Conservation (phyloP, 2,329 filamentous ascomycete genomes). For the Penicillium rolfsii region DNA sequence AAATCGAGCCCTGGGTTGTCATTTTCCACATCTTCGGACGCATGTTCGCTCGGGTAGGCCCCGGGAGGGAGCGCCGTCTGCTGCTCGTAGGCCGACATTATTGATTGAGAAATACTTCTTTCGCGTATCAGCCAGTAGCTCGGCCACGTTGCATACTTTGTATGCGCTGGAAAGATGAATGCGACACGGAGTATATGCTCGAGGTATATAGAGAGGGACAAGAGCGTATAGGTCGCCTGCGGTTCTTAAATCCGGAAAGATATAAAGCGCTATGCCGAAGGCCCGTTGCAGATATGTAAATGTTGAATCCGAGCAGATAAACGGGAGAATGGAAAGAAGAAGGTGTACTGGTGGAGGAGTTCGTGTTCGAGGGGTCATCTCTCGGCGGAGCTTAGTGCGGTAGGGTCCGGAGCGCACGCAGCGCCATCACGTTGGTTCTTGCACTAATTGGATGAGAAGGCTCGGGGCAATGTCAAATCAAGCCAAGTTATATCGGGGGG, state of each 20-base stretch:
- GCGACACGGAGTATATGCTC: conserved; percentile 8
- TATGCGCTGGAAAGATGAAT: background rate
- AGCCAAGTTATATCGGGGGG: background rate
- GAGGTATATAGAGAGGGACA: conserved; percentile 9
- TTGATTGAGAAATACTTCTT: background rate
- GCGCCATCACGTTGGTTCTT: conserved; percentile 10
- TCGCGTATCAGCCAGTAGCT: background rate
- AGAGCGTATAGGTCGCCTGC: conserved; percentile 2
- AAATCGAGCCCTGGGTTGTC: conserved; percentile 33
- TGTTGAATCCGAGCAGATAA: background rate
- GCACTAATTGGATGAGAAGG: background rate
- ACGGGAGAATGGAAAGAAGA: background rate
- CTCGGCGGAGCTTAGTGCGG: conserved; percentile 17
- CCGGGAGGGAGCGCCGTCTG: conserved; percentile 13
- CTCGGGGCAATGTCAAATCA: background rate
- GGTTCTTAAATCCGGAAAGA: conserved; percentile 15
- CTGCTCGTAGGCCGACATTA: conserved; percentile 7
- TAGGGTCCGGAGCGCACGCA: conserved; percentile 7
- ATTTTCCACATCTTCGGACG: conserved; percentile 21
- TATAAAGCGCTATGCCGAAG: background rate
- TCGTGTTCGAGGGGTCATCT: conserved; percentile 19
- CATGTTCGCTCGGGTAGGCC: conserved; percentile 21
- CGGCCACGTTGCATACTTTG: conserved; percentile 3
- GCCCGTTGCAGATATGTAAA: background rate
- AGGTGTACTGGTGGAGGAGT: conserved; percentile 14